Evolutionary conservation across 2,329 filamentous ascomycete genomes (phyloP).

Genomic region (Aspergillus quadricinctus): DNA sequence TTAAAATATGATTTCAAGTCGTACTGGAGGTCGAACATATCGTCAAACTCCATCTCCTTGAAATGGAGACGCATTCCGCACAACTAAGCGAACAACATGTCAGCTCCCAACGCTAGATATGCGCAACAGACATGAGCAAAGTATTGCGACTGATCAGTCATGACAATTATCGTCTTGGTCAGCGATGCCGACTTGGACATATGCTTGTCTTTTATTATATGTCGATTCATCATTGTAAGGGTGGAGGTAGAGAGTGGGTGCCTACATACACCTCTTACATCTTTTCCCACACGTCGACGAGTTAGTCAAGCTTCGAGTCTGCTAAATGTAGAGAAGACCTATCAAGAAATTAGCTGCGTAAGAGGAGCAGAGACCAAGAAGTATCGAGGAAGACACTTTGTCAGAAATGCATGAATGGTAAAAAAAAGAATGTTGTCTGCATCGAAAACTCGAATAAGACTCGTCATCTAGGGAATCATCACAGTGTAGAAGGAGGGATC

Average conservation of each 20-base stretch:
- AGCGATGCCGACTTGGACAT: conserved; percentile 71
- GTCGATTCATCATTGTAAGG: conserved; percentile 73
- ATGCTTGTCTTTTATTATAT: conserved; percentile 87
- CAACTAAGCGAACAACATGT: conserved; percentile 20
- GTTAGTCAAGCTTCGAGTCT: background rate
- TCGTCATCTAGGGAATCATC: conserved; percentile 60
- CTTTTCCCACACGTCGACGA: background rate
- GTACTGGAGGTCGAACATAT: background rate
- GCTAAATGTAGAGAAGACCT: background rate
- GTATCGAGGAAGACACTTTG: conserved; percentile 12
- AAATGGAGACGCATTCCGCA: background rate
- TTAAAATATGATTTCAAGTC: conserved; percentile 4
- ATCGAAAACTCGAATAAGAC: conserved; percentile 61
- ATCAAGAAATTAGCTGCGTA: background rate
- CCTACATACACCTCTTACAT: conserved; percentile 21
- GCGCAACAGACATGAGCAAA: conserved; percentile 12
- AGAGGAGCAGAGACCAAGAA: conserved; percentile 4
- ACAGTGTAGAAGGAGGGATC: conserved; percentile 23
- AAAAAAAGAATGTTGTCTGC: conserved; percentile 52
- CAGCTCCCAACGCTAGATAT: conserved; percentile 23
- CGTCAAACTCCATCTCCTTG: background rate
- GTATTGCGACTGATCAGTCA: conserved; percentile 41
- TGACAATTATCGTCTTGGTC: conserved; percentile 51
- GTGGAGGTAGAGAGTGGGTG: conserved; percentile 18
- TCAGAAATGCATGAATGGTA: conserved; percentile 61